Evolutionary conservation across 2,329 filamentous ascomycete genomes (phyloP).

Genomic region (Calcarisporium arbuscula): DNA sequence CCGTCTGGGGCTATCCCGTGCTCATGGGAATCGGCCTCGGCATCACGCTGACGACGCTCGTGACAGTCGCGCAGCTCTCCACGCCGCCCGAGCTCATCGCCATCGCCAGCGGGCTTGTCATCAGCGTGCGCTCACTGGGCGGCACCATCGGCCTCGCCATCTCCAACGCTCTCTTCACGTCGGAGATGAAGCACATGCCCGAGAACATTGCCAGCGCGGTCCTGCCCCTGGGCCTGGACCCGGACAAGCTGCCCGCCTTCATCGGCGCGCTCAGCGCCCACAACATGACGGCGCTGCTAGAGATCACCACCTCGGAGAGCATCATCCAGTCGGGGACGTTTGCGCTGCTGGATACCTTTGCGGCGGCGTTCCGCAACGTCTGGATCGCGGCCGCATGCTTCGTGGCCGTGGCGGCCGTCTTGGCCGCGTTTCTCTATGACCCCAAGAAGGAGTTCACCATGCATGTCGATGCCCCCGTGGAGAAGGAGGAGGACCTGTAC

Average conservation of each 20-base stretch:
- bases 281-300: slow-evolving; percentile 17
- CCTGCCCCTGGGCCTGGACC: slow-evolving; percentile 20
- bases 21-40: slow-evolving; percentile 28
- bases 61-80: slow-evolving; percentile 31
- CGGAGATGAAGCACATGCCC: slow-evolving; percentile 19
- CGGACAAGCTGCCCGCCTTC: slow-evolving; percentile 15
- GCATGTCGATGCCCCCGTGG: slow-evolving; percentile 29
- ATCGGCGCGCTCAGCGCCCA: slow-evolving; percentile 19
- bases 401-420: slow-evolving; percentile 18
- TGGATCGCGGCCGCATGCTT: slow-evolving; percentile 26
- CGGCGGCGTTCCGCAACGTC: slow-evolving; percentile 21
- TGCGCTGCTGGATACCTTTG: slow-evolving; percentile 21
- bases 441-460: slow-evolving; percentile 29
- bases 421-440: slow-evolving; percentile 19
- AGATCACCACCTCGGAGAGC: slow-evolving; percentile 21
- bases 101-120: slow-evolving; percentile 29
- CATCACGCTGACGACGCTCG: slow-evolving; percentile 25
- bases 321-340: slow-evolving; percentile 20
- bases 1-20: slow-evolving; percentile 30
- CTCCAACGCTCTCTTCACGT: slow-evolving; percentile 24
- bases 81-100: slow-evolving; percentile 31
- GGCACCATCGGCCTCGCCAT: slow-evolving; percentile 32
- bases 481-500: slow-evolving; percentile 23
- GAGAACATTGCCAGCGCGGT: slow-evolving; percentile 26
- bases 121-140: slow-evolving; percentile 30